A percentile compares a stretch with the other conserved stretches of the same genome.
phyloP scores from a whole-genome alignment of 2,329 filamentous ascomycete genomes.

The Paradendryphiella salina region DNA sequence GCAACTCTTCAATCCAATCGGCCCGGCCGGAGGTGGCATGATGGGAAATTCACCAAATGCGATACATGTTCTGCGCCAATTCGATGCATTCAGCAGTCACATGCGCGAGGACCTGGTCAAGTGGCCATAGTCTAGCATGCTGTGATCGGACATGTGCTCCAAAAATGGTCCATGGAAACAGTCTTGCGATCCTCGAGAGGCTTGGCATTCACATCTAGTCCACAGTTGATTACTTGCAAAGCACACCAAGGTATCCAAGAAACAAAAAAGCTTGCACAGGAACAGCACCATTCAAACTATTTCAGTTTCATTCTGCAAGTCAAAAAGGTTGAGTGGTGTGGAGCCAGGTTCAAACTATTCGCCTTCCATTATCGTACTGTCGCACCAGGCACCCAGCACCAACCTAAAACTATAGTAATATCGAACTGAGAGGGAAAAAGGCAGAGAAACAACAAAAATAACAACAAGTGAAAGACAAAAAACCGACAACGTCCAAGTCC shows the following conservation, averaged over 20 bases:
- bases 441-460: neutral
- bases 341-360: conserved; percentile 4
- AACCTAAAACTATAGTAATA: conserved; percentile 9
- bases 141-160: neutral
- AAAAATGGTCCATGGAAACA: neutral
- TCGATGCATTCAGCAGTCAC: neutral
- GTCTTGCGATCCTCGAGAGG: conserved; percentile 3
- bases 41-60: conserved; percentile 11
- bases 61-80: conserved; percentile 1
- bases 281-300: neutral
- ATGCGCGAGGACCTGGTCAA: neutral
- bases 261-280: too few relatives aligned
- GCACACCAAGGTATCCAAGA: too few relatives aligned
- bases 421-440: neutral
- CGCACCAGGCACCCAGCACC: conserved; percentile 8
- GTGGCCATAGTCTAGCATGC: neutral
- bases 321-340: conserved; percentile 2
- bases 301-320: neutral
- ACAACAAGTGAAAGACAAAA: neutral
- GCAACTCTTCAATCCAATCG: neutral
- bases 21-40: conserved; percentile 9
- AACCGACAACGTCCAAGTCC: conserved; percentile 2
- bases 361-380: conserved; percentile 14
- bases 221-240: too few relatives aligned
- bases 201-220: too few relatives aligned